Conservation (phyloP, 345 rosid species). For the Syzygium aromaticum region DNA sequence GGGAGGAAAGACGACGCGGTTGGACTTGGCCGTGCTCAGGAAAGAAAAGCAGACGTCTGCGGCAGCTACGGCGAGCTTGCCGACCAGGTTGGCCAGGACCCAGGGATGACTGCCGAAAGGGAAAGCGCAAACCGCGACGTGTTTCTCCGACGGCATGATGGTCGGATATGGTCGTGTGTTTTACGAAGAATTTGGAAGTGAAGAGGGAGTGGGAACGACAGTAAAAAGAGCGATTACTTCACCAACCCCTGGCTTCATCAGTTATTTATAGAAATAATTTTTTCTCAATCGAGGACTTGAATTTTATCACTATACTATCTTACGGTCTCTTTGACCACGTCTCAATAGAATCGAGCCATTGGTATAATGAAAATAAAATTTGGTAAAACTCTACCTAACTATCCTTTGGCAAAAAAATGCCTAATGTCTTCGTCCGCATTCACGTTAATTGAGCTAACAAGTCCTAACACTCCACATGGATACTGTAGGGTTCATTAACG, state of each 20-base stretch:
- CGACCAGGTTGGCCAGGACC: not conserved
- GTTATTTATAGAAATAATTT: not conserved
- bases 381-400: not conserved
- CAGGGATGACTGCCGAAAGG: slow-evolving; percentile 1
- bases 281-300: not conserved
- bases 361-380: not conserved
- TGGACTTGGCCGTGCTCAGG: slow-evolving; percentile 2
- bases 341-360: not conserved
- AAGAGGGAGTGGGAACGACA: not conserved
- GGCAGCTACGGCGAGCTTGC: not conserved
- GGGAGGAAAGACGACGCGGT: not conserved
- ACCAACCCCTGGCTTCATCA: not conserved
- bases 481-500: too few species aligned
- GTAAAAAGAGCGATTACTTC: not conserved
- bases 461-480: not conserved
- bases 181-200: not conserved
- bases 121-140: not conserved
- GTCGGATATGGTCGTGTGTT: not conserved
- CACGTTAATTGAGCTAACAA: not conserved
- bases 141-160: not conserved
- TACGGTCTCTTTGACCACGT: not conserved
- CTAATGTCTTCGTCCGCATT: not conserved
- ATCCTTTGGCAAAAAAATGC: not conserved
- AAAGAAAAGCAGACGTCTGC: not conserved
- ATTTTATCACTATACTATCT: too few species aligned